A percentile compares a stretch with the other conserved stretches of the same genome.
Conservation (phyloP, 2,329 filamentous ascomycete species). For the Stemphylium lycopersici region DNA sequence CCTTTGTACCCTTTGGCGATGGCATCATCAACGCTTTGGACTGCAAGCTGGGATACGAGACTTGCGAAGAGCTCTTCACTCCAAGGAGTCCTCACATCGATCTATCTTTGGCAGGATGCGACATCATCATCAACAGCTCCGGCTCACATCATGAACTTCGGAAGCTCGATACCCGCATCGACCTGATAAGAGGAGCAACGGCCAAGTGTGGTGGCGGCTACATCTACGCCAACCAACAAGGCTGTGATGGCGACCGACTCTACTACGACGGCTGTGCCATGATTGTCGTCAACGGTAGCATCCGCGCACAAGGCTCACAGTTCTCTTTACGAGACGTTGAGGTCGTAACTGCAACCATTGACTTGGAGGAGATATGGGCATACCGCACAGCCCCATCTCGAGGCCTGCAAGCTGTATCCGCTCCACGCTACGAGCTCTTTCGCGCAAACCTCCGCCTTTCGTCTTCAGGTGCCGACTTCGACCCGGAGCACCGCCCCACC, state of each 20-base stretch:
- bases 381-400: slow-evolving; percentile 64
- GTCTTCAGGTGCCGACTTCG: slow-evolving; percentile 48
- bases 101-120: slow-evolving; percentile 37
- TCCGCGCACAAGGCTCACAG: slow-evolving; percentile 70
- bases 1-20: slow-evolving; percentile 71
- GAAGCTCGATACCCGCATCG: slow-evolving; percentile 68
- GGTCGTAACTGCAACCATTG: slow-evolving; percentile 62
- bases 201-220: slow-evolving; percentile 58
- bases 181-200: slow-evolving; percentile 71
- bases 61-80: slow-evolving; percentile 13
- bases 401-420: slow-evolving; percentile 62
- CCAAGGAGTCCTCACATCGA: slow-evolving; percentile 9
- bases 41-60: slow-evolving; percentile 39
- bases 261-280: slow-evolving; percentile 61
- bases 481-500: slow-evolving; percentile 56
- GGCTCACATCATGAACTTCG: slow-evolving; percentile 68
- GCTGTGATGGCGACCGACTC: slow-evolving; percentile 50
- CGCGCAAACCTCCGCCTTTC: slow-evolving; percentile 55
- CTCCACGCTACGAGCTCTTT: slow-evolving; percentile 55
- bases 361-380: slow-evolving; percentile 71
- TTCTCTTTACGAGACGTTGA: slow-evolving; percentile 64
- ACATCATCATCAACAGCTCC: slow-evolving; percentile 67
- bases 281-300: slow-evolving; percentile 67
- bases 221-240: slow-evolving; percentile 65
- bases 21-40: slow-evolving; percentile 67